These are phyloP conservation scores for Curvularia spicifera DNA, from an alignment of 2,329 filamentous ascomycete genomes.

Conservation along the genomic window DNA sequence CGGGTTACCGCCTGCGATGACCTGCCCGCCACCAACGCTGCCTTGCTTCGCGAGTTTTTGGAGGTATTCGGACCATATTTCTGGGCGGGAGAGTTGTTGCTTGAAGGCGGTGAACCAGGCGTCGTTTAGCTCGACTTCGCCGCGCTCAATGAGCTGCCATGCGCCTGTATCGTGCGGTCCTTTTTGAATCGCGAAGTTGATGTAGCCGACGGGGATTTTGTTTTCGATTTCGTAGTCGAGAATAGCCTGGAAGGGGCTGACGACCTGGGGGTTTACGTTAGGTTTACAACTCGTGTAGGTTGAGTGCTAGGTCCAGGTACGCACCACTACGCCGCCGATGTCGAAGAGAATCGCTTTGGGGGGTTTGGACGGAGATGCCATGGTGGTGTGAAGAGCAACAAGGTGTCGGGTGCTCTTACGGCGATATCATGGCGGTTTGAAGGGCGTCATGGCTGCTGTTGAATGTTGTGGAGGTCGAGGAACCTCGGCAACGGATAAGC, in stretches of 20 bases:
- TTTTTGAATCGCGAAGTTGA: slow-evolving; percentile 87
- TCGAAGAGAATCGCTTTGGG: slow-evolving; percentile 73
- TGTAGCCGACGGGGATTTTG: slow-evolving; percentile 83
- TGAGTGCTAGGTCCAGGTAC: slow-evolving; percentile 50
- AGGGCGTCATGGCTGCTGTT: slow-evolving; percentile 21
- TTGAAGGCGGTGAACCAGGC: slow-evolving; percentile 80
- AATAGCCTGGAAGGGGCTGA: slow-evolving; percentile 91
- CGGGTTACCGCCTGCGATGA: slow-evolving; percentile 51
- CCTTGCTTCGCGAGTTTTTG: slow-evolving; percentile 33
- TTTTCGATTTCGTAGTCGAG: slow-evolving; percentile 83
- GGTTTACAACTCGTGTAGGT: background rate
- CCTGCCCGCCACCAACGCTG: slow-evolving; percentile 39
- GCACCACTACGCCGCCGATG: slow-evolving; percentile 95
- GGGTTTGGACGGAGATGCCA: slow-evolving; percentile 18
- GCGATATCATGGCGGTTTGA: slow-evolving; percentile 27
- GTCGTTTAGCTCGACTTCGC: slow-evolving; percentile 76
- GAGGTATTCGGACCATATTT: slow-evolving; percentile 71
- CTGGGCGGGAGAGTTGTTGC: slow-evolving; percentile 69
- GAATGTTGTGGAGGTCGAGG: slow-evolving; percentile 19
- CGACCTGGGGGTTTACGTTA: slow-evolving; percentile 63
- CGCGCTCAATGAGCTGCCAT: slow-evolving; percentile 89
- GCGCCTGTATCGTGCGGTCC: slow-evolving; percentile 74
- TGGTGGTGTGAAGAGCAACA: slow-evolving; percentile 4
- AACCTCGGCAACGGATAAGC: slow-evolving; percentile 34
- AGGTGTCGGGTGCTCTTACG: slow-evolving; percentile 7